Evolutionary conservation across 2,329 filamentous ascomycete species (phyloP), one percentile per base, ranked within the genome.

Genomic region (Diaporthe sp.): DNA sequence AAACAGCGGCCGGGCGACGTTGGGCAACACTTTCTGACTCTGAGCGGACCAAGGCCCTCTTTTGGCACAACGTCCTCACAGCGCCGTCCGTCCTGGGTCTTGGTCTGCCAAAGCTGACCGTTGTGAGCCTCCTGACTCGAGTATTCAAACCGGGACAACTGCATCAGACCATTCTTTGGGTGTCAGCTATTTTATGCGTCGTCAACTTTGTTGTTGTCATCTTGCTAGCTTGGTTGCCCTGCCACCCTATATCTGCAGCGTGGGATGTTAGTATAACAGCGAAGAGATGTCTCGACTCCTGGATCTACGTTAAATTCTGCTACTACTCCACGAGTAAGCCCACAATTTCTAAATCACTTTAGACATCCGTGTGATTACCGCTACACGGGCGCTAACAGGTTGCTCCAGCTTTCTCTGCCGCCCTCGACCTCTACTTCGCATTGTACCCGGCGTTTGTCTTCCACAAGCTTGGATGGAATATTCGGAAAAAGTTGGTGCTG

Each of bases 221-320:
- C 7, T 6, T 68, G 9, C 12, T 68, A 15, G 31, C 44, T 5
- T 68, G 62, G 62, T 12, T 68, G n/a, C 13, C 44, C 31, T 68
- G 44, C 22, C 31, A 2, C 5, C 46, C 62, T 5, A 39, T 39
- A 53, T 31, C 28, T 6, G 62, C 62, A 4, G 44, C 31, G 44
- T 68, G 62, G 31, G 62, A 53, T 10, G 22, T 39, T 5, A 39
- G 62, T 3, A 25, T 39, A 9, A 68, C 62, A 39, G 44, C 25
- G 1, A 53, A 37, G 3, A n/a, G 7, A 19, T 39, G 44, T 12
- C 31, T 68, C 5, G 62, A 68, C 31, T 12, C 62, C 7, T 53
- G 62, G 62, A 12, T 51, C 44, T 68, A 68, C 22, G 44, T 68
- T 12, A 68, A 53, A n/a, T 68, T 53, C 62, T 68, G 62, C 31